A percentile compares a stretch with the other conserved stretches of the same genome.
These are phyloP conservation scores for Rhizophora apiculata DNA, from an alignment of 345 rosid species.

Conservation along the genomic window DNA sequence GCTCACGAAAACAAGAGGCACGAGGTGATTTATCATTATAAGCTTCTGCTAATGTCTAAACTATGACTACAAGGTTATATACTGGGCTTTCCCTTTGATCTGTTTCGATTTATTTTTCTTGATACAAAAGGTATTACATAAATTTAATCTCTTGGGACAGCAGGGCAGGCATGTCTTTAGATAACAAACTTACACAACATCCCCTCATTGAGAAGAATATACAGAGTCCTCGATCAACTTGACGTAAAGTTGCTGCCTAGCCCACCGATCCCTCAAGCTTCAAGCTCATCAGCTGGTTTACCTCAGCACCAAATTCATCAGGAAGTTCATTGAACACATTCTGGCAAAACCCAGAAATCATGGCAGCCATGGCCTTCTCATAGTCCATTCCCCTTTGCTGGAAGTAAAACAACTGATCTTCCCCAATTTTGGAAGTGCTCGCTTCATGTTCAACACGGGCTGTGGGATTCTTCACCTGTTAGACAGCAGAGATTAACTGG, in stretches of 20 bases:
- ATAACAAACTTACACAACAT: neutral
- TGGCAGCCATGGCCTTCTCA: conserved; percentile 95
- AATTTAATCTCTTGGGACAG: too few species aligned
- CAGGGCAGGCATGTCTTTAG: too few species aligned
- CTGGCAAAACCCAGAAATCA: conserved; percentile 89
- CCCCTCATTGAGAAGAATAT: neutral
- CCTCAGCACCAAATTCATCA: conserved; percentile 89
- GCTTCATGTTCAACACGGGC: conserved; percentile 94
- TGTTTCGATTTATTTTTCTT: too few species aligned
- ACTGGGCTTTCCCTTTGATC: too few species aligned
- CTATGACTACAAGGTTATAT: too few species aligned
- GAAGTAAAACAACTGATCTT: conserved; percentile 94
- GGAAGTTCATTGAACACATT: conserved; percentile 92
- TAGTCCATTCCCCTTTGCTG: conserved; percentile 94
- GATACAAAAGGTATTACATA: too few species aligned
- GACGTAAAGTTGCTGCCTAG: conserved; percentile 22
- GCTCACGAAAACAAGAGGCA: too few species aligned
- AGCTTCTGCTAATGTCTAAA: too few species aligned
- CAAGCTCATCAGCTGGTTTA: conserved; percentile 85
- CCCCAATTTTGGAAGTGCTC: conserved; percentile 89
- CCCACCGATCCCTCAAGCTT: conserved; percentile 97
- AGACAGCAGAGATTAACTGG: conserved; percentile 3
- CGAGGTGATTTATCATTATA: too few species aligned
- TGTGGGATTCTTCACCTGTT: conserved; percentile 81
- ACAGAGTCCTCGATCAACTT: neutral